Base-by-base conservation (phyloP, 1,284 basidiomycete species). In the Cutaneotrichosporon cutaneum region DNA sequence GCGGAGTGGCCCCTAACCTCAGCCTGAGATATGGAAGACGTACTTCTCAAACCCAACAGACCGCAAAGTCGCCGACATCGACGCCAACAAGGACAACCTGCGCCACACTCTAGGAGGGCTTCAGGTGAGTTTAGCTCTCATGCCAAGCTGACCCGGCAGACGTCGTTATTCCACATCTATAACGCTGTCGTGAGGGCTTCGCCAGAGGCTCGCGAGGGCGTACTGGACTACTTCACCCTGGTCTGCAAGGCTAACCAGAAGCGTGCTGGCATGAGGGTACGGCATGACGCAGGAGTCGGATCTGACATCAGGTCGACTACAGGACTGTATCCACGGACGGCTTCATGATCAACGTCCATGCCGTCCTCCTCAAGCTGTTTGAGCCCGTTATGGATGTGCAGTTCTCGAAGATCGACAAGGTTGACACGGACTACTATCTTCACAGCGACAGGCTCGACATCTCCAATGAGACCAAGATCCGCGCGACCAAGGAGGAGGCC, bases 361-460 rank as follows among this genome's bases (percentile, higher is more conserved):
- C 85, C 42, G 82, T 96, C 21, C 79, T 98, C 26, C 82, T 94
- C 47, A 86, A 88, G 22, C 91, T 99, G 69, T 90, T 93, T n/a
- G 92, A 94, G 68, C 96, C 96, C 0, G 97, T 99, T 75, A 93
- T 98, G 85, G 95, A 99, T 76, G 87, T 90, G 0, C 86, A 85
- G 59, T 95, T 89, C 72, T 87, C 88, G 56, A 99, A 98, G 90
- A 88, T 96, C 70, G 91, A 98, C 76, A 89, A 91, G 59, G 91
- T 99, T 59, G 94, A 99, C 72, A 82, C 87, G 4, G 81, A 88
- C 22, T 99, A 90, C 77, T 93, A 88, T 70, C 86, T 86, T 16
- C 84, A 84, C 62, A 88, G 88, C 3, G 78, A 82, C 18, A 84
- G 92, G 10, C 84, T 97, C 44, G 83, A 90, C 67, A 80, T 94